Base-by-base conservation (phyloP, 2,329 filamentous ascomycete species). In the Chrysosporium keratinophilum region DNA sequence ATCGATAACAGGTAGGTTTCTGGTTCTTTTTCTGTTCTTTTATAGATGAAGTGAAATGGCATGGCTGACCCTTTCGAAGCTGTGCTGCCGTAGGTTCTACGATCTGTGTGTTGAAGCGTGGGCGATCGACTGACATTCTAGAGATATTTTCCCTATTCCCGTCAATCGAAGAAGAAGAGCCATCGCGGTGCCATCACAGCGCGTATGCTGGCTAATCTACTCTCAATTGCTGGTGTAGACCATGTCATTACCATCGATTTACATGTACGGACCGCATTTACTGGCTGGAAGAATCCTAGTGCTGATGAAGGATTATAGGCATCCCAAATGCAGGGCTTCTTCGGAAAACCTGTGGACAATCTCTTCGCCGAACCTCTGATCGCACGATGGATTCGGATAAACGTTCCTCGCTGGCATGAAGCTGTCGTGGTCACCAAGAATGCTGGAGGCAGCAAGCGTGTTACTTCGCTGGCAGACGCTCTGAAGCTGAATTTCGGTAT, bases 271-370 rank as follows among this genome's bases (percentile, higher is more conserved):
- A 45, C 46, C n/a, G 19, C 34, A 9, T 15, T 23, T 15, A 4
- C 15, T 28, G 35, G 11, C 9, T 41, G 20, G 5, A 7, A 15
- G 5, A 37, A 19, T 41, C 54, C 15, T 39, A 6, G 15, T 41
- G 41, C 50, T 52, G 42, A 52, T 23, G 12, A 23, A 5, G 9
- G 17, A 20, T 14, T 54, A 51, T 57, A 75, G 72, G 87, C 87
- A 51, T 89, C 87, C n/a, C 93, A 97, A 74, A 97, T 97, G 88
- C 93, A 98, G 73, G 93, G 93, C 55, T 98, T 98, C 75, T 98
- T 98, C 78, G 87, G 87, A 66, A 95, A 91, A 62, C 93, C 93
- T 0, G 91, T 98, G 56, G 93, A 98, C 71, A 97, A 98, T 66
- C 83, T 98, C 51, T 88, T 95, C 63, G 93, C 93, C 50, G 93